Conservation (phyloP, 148 eudicot species). For the Arctostaphylos glauca region DNA sequence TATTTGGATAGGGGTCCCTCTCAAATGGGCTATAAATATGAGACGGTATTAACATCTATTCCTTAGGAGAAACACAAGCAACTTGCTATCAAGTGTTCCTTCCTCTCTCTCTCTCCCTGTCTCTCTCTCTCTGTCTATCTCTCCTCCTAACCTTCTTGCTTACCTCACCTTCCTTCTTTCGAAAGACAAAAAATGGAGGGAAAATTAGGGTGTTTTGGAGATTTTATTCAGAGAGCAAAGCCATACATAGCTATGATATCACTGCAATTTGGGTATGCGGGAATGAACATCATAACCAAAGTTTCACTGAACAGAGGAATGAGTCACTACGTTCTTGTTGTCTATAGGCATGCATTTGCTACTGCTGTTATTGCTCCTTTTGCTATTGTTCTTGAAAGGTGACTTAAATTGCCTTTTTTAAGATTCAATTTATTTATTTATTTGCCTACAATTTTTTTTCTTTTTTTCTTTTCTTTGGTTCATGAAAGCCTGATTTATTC, state of each 20-base stretch:
- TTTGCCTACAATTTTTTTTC: no score
- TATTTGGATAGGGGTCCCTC: constrained; percentile 7
- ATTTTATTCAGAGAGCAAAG: constrained; percentile 43
- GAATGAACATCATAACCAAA: constrained; percentile 81
- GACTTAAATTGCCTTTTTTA: background rate
- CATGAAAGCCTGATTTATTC: background rate
- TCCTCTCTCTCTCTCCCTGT: constrained; percentile 12
- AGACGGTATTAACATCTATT: background rate
- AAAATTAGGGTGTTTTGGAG: constrained; percentile 29
- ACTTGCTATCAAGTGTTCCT: constrained; percentile 18
- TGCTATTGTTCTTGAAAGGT: constrained; percentile 78
- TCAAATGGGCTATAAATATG: constrained; percentile 20
- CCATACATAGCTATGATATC: constrained; percentile 75
- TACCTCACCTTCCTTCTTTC: background rate
- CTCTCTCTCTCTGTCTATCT: background rate
- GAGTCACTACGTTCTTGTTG: constrained; percentile 85
- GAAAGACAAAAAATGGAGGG: constrained; percentile 42
- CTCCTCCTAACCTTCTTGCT: background rate
- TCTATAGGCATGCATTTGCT: constrained; percentile 81
- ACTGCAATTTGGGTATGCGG: constrained; percentile 74
- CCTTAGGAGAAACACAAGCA: constrained; percentile 22
- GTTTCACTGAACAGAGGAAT: constrained; percentile 80
- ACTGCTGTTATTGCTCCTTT: constrained; percentile 79
- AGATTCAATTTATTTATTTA: background rate
- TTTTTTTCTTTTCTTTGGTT: no score